These are phyloP conservation scores for Aspergillus affinis DNA, from an alignment of 495 filamentous ascomycete species.

Conservation along the genomic window DNA sequence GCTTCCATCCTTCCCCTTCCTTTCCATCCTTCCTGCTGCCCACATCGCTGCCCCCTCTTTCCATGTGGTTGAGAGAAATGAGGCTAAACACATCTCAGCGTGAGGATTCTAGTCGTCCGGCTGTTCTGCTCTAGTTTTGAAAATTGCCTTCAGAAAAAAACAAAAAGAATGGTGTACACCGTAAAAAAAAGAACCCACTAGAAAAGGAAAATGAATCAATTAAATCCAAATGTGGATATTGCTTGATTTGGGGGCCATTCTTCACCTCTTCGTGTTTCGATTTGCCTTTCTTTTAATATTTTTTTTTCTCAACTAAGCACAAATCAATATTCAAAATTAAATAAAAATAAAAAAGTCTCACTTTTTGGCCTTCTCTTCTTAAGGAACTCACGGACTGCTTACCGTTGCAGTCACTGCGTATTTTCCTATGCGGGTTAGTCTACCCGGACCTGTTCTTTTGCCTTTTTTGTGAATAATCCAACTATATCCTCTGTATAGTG, in stretches of 20 bases:
- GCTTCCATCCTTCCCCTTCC: neutral
- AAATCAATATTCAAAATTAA: too few relatives aligned
- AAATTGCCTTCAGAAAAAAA: too few relatives aligned
- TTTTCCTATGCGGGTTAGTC: neutral
- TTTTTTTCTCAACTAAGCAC: too few relatives aligned
- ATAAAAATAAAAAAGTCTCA: too few relatives aligned
- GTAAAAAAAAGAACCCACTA: neutral
- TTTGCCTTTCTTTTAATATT: too few relatives aligned
- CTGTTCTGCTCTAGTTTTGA: neutral
- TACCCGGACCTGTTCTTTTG: neutral
- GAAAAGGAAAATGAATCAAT: neutral
- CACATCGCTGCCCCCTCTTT: neutral
- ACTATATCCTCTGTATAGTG: too few relatives aligned
- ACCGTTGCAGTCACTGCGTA: neutral
- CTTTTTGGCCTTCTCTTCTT: too few relatives aligned
- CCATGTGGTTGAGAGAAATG: neutral
- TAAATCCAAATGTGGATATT: neutral
- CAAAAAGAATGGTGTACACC: neutral
- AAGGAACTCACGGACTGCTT: neutral
- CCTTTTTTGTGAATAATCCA: neutral
- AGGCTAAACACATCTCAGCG: neutral
- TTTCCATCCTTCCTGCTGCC: neutral
- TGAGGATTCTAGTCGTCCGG: neutral
- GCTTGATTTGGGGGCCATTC: neutral
- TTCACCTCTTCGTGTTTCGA: neutral